Percentiles rank a stretch among this genome's conserved stretches.
Evolutionary conservation across 371 early-diverging fungal species (phyloP).

Genomic region (Chytridium lagenaria): DNA sequence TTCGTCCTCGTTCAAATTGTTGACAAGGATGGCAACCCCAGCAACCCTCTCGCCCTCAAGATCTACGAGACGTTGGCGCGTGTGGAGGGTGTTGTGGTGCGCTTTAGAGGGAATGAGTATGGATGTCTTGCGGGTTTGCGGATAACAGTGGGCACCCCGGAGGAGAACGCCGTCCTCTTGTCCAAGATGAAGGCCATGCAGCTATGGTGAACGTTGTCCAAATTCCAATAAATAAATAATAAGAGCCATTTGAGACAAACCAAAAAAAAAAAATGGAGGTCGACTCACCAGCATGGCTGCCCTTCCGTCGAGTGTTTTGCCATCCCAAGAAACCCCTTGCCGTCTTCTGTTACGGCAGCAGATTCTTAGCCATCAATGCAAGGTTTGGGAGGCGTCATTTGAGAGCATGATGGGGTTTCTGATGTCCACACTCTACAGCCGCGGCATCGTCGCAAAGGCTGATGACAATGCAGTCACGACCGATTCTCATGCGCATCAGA

Average conservation of each 20-base stretch:
- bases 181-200: constrained; percentile 20
- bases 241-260: too few relatives aligned
- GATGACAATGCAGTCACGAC: not conserved
- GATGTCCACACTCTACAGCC: too few relatives aligned
- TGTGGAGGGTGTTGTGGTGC: constrained; percentile 82
- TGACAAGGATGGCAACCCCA: constrained; percentile 65
- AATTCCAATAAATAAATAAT: too few relatives aligned
- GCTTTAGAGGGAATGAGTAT: constrained; percentile 89
- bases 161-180: constrained; percentile 70
- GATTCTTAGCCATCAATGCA: not conserved
- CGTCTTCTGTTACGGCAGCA: not conserved
- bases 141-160: constrained; percentile 88
- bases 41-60: constrained; percentile 72
- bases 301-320: constrained; percentile 1
- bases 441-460: not conserved
- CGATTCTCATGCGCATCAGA: not conserved
- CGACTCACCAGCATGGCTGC: not conserved
- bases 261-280: not conserved
- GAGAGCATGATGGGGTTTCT: too few relatives aligned
- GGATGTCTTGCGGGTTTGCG: constrained; percentile 93
- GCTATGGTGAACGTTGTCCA: not conserved
- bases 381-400: too few relatives aligned
- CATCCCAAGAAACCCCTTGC: not conserved
- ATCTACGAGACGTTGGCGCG: constrained; percentile 88
- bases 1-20: constrained; percentile 88